Conservation (phyloP, 2,329 filamentous ascomycete genomes). For the Diplodia sapinea region DNA sequence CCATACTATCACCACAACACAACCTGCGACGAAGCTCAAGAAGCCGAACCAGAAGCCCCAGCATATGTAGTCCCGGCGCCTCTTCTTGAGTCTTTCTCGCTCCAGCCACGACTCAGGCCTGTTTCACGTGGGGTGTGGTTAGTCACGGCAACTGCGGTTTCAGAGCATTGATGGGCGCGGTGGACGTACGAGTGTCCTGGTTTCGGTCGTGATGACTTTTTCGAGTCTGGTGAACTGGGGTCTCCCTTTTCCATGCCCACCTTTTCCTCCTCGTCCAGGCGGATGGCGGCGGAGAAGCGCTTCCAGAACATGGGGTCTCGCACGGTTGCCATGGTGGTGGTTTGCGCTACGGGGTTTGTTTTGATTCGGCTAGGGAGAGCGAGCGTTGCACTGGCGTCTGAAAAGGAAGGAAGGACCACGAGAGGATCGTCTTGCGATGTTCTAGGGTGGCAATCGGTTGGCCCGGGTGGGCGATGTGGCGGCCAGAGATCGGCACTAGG, state of each 20-base stretch:
- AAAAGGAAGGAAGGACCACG: background rate
- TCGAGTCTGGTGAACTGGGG: conserved; percentile 31
- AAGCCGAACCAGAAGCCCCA: conserved; percentile 56
- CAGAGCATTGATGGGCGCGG: too few species aligned
- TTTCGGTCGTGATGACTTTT: conserved; percentile 32
- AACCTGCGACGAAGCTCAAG: conserved; percentile 52
- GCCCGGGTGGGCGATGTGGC: conserved; percentile 8
- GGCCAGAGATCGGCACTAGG: conserved; percentile 9
- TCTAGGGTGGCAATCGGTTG: background rate
- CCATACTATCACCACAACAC: conserved; percentile 56
- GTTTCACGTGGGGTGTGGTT: conserved; percentile 9
- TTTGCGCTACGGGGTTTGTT: background rate
- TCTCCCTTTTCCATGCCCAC: conserved; percentile 11
- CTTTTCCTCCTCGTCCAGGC: conserved; percentile 57
- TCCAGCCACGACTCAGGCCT: conserved; percentile 61
- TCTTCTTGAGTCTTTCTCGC: conserved; percentile 55
- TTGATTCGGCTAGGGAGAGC: background rate
- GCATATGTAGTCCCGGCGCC: conserved; percentile 55
- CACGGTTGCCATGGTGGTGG: conserved; percentile 54
- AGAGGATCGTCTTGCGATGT: background rate
- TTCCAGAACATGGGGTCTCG: conserved; percentile 66
- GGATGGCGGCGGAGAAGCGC: conserved; percentile 64
- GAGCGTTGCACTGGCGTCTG: background rate
- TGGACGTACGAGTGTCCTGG: conserved; percentile 49
- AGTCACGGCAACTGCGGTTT: background rate